phyloP scores from a whole-genome alignment of 805 yeast genomes.

The Brettanomyces custersianus region DNA sequence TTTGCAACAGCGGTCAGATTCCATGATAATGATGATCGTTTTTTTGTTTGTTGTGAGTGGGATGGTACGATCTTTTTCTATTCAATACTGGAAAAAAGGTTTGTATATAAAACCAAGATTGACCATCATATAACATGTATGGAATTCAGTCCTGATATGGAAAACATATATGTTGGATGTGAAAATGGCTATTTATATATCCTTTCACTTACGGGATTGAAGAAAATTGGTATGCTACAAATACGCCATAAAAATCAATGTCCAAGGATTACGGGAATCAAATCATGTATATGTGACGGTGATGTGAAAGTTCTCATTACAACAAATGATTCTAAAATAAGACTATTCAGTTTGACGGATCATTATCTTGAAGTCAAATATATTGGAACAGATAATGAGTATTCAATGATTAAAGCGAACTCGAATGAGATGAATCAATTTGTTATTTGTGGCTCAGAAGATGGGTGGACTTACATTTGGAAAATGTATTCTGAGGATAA shows the following conservation, averaged over 20 bases:
- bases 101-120: slow-evolving; percentile 51
- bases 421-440: slow-evolving; percentile 46
- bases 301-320: slow-evolving; percentile 42
- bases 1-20: slow-evolving; percentile 74
- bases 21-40: slow-evolving; percentile 81
- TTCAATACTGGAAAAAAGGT: slow-evolving; percentile 70
- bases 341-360: slow-evolving; percentile 51
- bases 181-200: slow-evolving; percentile 62
- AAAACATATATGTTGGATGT: slow-evolving; percentile 62
- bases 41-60: slow-evolving; percentile 73
- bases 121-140: slow-evolving; percentile 63
- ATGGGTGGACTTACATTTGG: slow-evolving; percentile 85
- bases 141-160: slow-evolving; percentile 58
- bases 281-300: slow-evolving; percentile 29
- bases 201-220: slow-evolving; percentile 52
- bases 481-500: slow-evolving; percentile 22
- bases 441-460: slow-evolving; percentile 77
- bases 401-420: slow-evolving; percentile 64
- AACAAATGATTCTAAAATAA: slow-evolving; percentile 72
- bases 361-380: slow-evolving; percentile 54
- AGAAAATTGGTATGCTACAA: slow-evolving; percentile 34
- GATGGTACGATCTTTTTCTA: slow-evolving; percentile 72
- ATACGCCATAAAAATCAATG: slow-evolving; percentile 35
- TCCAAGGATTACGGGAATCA: slow-evolving; percentile 71
- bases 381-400: slow-evolving; percentile 64